Conservation (phyloP, 1,284 basidiomycete genomes). For the Cryptococcus sp. region DNA sequence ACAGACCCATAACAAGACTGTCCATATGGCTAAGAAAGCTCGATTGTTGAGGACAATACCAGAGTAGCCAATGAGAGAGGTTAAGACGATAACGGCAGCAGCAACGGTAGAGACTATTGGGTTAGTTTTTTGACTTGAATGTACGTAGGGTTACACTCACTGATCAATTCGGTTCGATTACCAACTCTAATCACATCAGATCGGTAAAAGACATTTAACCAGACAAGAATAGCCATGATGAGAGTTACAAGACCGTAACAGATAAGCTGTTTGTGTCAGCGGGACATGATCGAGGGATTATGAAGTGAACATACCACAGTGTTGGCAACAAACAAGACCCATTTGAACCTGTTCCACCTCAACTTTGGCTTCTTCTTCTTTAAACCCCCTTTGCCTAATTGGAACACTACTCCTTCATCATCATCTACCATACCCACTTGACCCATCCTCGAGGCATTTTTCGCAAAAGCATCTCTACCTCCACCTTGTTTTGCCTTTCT, state of each 20-base stretch:
- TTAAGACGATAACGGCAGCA: conserved; percentile 56
- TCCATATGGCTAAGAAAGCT: conserved; percentile 65
- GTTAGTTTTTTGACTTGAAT: not conserved
- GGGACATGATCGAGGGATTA: not conserved
- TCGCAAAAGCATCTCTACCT: conserved; percentile 58
- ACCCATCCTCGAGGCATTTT: conserved; percentile 43
- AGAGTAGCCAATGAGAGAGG: conserved; percentile 61
- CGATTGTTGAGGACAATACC: conserved; percentile 70
- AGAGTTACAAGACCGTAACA: conserved; percentile 56
- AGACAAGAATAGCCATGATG: conserved; percentile 58
- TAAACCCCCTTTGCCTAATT: conserved; percentile 43
- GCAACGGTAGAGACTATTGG: conserved; percentile 57
- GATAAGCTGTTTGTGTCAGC: conserved; percentile 48
- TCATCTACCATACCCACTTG: conserved; percentile 58
- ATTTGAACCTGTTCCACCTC: conserved; percentile 67
- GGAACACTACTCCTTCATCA: conserved; percentile 55
- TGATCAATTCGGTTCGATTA: conserved; percentile 58
- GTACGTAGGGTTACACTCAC: conserved; percentile 32
- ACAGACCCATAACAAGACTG: conserved; percentile 64
- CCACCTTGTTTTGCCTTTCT: conserved; percentile 54
- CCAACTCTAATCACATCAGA: conserved; percentile 61
- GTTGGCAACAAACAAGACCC: conserved; percentile 59
- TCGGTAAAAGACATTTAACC: conserved; percentile 61
- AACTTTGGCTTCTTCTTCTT: conserved; percentile 51
- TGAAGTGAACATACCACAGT: conserved; percentile 49